Evolutionary conservation across 768 basidiomycete genomes (phyloP).

Genomic region (Suillus cothurnatus): DNA sequence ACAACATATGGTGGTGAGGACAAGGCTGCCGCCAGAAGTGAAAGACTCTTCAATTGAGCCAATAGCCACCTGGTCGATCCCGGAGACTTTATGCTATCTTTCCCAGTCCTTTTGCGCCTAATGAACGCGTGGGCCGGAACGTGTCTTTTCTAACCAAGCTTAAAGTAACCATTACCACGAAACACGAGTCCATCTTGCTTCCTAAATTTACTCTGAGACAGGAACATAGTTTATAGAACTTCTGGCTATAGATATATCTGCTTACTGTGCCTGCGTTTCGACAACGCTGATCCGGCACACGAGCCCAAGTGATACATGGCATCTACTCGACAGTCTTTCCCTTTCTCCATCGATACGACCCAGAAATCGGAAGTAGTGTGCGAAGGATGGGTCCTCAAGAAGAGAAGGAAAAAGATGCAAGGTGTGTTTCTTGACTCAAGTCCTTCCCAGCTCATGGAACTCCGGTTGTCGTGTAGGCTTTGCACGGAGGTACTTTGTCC

Average conservation of each 20-base stretch:
- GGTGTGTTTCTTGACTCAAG: slow-evolving; percentile 42
- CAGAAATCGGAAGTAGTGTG: slow-evolving; percentile 39
- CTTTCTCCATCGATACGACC: slow-evolving; percentile 10
- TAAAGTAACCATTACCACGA: slow-evolving; percentile 4
- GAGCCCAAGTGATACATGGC: slow-evolving; percentile 14
- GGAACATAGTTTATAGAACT: neutral
- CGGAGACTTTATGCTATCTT: neutral
- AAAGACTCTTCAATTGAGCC: slow-evolving; percentile 9
- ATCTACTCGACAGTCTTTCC: slow-evolving; percentile 13
- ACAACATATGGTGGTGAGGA: slow-evolving; percentile 7
- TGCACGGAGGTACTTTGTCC: slow-evolving; percentile 79
- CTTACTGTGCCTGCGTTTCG: neutral
- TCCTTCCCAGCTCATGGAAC: slow-evolving; percentile 1
- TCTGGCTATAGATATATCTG: slow-evolving; percentile 1
- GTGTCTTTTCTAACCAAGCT: slow-evolving; percentile 3
- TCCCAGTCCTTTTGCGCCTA: slow-evolving; percentile 9
- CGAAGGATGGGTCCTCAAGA: slow-evolving; percentile 86
- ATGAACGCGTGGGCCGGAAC: slow-evolving; percentile 7
- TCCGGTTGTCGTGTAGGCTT: slow-evolving; percentile 53
- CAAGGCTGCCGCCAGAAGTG: slow-evolving; percentile 10
- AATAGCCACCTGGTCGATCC: slow-evolving; percentile 2
- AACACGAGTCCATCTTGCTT: neutral
- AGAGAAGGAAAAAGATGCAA: slow-evolving; percentile 87
- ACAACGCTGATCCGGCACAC: neutral
- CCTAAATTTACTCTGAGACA: slow-evolving; percentile 7